phyloP scores from a whole-genome alignment of 495 filamentous ascomycete genomes.

The Penicillium subrubescens region DNA sequence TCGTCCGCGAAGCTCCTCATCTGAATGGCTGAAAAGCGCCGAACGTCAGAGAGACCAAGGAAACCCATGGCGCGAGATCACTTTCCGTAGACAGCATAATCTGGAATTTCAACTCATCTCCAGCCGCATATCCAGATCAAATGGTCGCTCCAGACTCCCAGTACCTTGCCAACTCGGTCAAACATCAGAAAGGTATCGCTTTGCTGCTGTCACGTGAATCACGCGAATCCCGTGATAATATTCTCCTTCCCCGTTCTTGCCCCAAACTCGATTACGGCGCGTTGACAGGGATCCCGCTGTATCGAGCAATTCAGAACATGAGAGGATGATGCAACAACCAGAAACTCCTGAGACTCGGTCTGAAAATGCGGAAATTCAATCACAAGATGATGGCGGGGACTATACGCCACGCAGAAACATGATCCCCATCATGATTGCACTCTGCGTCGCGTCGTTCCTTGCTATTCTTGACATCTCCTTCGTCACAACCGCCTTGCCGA shows the following conservation, averaged over 20 bases:
- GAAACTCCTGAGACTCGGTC: background rate
- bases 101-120: background rate
- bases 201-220: background rate
- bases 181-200: background rate
- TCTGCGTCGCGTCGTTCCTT: constrained; percentile 44
- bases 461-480: constrained; percentile 63
- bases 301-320: background rate
- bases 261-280: background rate
- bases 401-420: background rate
- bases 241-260: background rate
- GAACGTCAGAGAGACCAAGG: background rate
- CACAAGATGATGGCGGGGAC: background rate
- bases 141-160: background rate
- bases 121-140: background rate
- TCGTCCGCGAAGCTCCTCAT: background rate
- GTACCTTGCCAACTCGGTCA: background rate
- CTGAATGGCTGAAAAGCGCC: background rate
- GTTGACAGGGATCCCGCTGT: background rate
- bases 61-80: background rate
- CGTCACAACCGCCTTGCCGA: constrained; percentile 59
- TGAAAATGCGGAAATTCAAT: background rate
- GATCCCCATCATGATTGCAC: background rate
- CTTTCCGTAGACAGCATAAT: background rate
- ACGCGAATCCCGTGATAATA: background rate
- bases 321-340: background rate